These are phyloP conservation scores for Sclerotinia spermophila DNA, from an alignment of 2,329 filamentous ascomycete genomes.

Conservation along the genomic window DNA sequence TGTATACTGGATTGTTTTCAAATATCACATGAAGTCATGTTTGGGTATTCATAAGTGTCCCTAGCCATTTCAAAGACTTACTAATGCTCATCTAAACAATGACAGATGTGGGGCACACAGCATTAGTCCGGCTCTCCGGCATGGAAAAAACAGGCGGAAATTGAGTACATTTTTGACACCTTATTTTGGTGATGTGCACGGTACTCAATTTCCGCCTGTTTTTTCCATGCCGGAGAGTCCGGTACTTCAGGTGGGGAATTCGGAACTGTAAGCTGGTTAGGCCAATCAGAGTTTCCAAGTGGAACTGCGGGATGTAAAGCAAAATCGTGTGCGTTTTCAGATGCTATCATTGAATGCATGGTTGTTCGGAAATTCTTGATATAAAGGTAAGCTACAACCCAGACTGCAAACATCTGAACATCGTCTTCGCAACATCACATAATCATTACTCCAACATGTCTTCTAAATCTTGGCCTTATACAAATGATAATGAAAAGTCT, in stretches of 20 bases:
- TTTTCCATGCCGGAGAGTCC: too few species aligned
- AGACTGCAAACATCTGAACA: background rate
- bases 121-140: background rate
- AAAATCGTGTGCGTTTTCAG: background rate
- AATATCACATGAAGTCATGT: background rate
- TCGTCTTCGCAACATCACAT: background rate
- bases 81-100: conserved; percentile 10
- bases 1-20: background rate
- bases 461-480: conserved; percentile 11
- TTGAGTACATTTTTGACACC: too few species aligned
- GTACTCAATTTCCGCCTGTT: too few species aligned
- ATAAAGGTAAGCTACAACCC: background rate
- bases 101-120: background rate
- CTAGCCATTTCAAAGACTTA: background rate
- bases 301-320: background rate
- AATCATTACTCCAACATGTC: background rate
- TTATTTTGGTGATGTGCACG: too few species aligned
- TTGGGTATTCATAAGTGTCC: background rate
- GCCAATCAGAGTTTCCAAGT: background rate
- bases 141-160: too few species aligned
- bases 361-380: background rate
- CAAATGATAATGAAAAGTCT: background rate
- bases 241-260: background rate
- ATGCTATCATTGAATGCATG: background rate
- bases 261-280: background rate